Evolutionary conservation across 208 protist genomes (phyloP).

Genomic region (Leishmania braziliensis): DNA sequence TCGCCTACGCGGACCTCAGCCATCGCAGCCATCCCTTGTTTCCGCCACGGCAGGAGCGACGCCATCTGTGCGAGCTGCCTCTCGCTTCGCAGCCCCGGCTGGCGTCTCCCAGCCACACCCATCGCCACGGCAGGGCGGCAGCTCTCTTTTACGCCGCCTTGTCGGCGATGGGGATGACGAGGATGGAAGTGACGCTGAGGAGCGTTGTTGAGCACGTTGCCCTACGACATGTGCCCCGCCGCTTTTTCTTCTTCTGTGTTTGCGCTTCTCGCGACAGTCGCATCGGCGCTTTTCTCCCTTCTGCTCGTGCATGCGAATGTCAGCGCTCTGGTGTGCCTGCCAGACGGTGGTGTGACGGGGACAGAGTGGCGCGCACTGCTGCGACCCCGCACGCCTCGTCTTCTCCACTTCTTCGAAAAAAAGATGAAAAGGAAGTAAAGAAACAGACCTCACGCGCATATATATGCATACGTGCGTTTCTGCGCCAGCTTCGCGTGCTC

Average conservation of each 20-base stretch:
- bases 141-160: slow-evolving; percentile 8
- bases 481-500: background rate
- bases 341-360: background rate
- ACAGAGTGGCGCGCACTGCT: background rate
- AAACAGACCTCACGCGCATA: background rate
- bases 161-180: slow-evolving; percentile 20
- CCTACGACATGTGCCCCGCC: background rate
- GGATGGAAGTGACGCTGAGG: background rate
- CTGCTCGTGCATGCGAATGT: background rate
- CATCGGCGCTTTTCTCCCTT: background rate
- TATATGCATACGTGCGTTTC: background rate
- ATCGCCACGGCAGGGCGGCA: background rate
- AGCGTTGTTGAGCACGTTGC: background rate
- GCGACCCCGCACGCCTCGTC: background rate
- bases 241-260: background rate
- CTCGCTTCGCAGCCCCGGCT: background rate
- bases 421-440: background rate
- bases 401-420: background rate
- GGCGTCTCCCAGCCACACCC: background rate
- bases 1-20: background rate
- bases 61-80: background rate
- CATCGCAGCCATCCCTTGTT: background rate
- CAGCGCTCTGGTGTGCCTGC: background rate
- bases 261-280: background rate
- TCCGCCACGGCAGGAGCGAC: background rate